Evolutionary conservation across 768 basidiomycete genomes (phyloP), one percentile per base, ranked within the genome.

Genomic region (Imleria badia): DNA sequence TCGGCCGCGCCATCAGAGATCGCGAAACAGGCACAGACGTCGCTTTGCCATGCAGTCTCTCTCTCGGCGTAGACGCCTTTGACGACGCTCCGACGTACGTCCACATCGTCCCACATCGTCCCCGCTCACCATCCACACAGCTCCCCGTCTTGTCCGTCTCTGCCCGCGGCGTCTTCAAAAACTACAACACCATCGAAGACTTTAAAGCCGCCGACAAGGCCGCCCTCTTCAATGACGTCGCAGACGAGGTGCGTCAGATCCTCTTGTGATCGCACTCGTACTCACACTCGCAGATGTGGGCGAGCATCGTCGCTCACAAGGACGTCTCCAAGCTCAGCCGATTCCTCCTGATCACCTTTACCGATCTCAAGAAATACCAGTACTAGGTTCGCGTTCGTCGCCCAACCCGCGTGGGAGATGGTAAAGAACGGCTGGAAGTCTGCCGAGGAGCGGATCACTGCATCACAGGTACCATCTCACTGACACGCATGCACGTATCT

Each of bases 281-380:
- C 38, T 23, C 39, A 29, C 31, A 33, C 52, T n/a, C n/a, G 15
- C 60, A 91, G 87, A 89, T 92, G 61, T 91, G 87, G 88, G 72
- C 84, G 38, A 75, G 78, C 58, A 81, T 86, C 59, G 57, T 76
- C 42, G 66, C 75, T 29, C 80, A 76, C 51, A 79, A 79, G 41
- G 78, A 84, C 56, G 75, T 83, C 0, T 66, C 81, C 6, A 71
- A 78, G 13, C 76, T 98, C 38, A 89, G 81, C 51, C 81, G 81
- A 5, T 98, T 98, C 75, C 78, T 98, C 20, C 77, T 97, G 46
- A 89, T 99, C 62, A 94, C 94, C 0, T 98, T 86, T 62, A 92
- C 97, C 1, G 97, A 99, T 72, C 85, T 99, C 62, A 99, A 98
- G 80, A 98, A 95, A 71, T 98, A 97, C 78, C 89, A 87, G 61